Conservation (phyloP, 257 asterid species). For the Solanum medicagineum region DNA sequence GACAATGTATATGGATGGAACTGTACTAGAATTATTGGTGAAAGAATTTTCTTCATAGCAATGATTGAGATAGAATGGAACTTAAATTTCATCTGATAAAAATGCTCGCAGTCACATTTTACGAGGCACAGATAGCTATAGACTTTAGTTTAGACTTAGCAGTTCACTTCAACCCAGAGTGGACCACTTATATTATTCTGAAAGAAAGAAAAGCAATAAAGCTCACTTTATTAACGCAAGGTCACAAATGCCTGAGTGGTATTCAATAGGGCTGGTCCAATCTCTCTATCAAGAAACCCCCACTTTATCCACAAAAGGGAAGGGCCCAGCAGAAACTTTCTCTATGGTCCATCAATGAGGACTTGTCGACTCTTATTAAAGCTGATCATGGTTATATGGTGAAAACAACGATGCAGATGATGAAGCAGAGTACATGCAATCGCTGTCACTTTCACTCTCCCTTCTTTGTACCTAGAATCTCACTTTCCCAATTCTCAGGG, state of each 20-base stretch:
- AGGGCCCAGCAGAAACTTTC: neutral
- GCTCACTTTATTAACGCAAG: neutral
- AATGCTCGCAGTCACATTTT: neutral
- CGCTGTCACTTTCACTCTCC: neutral
- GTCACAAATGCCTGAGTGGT: neutral
- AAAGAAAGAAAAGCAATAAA: neutral
- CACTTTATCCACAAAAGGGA: neutral
- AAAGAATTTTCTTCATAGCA: neutral
- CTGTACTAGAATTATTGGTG: neutral
- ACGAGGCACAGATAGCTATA: neutral
- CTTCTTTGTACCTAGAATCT: neutral
- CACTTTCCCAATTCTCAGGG: neutral
- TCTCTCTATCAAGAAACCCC: neutral
- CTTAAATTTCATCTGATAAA: neutral
- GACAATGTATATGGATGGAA: neutral
- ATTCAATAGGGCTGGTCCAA: neutral
- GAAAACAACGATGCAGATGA: neutral
- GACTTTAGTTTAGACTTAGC: neutral
- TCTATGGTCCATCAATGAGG: neutral
- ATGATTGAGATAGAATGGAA: neutral
- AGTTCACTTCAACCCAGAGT: neutral
- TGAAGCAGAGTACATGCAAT: neutral
- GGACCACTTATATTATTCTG: neutral
- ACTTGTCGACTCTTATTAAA: neutral
- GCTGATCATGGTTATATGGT: neutral